A percentile compares a stretch with the other conserved stretches of the same genome.
These are phyloP conservation scores for Aegilops speltoides DNA, from an alignment of 176 grass and related monocot species.

Conservation along the genomic window DNA sequence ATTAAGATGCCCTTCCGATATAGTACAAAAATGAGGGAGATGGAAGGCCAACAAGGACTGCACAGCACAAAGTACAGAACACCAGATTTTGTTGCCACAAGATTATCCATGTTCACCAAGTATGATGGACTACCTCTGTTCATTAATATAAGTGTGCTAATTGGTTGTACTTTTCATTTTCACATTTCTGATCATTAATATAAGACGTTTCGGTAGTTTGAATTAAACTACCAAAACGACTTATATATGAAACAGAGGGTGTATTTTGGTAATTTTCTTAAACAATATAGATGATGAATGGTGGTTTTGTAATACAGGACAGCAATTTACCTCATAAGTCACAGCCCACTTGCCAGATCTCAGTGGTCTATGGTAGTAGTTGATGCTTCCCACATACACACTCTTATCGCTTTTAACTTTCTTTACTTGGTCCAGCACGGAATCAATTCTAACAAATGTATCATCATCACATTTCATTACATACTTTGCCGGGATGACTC, in stretches of 20 bases:
- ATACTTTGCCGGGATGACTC: slow-evolving; percentile 75
- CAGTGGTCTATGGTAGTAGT: slow-evolving; percentile 88
- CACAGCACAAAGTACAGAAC: not conserved
- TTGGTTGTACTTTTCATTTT: not conserved
- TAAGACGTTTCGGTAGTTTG: too few species aligned
- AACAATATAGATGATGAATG: not conserved
- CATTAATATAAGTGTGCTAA: too few species aligned
- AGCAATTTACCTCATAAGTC: slow-evolving; percentile 82
- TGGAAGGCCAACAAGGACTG: not conserved
- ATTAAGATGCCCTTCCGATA: not conserved
- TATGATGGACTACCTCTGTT: too few species aligned
- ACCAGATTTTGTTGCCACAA: slow-evolving; percentile 1
- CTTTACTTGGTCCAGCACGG: slow-evolving; percentile 68
- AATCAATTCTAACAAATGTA: slow-evolving; percentile 84
- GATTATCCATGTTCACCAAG: not conserved
- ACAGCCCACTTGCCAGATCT: slow-evolving; percentile 96
- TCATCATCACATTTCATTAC: slow-evolving; percentile 99
- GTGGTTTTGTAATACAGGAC: not conserved
- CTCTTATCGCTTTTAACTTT: slow-evolving; percentile 69
- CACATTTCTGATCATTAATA: not conserved
- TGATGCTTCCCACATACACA: slow-evolving; percentile 88
- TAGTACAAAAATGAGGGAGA: not conserved
- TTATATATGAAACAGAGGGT: too few species aligned
- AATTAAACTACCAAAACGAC: too few species aligned
- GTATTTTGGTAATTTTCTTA: not conserved